A percentile compares a stretch with the other conserved stretches of the same genome.
Evolutionary conservation across 805 yeast genomes (phyloP).

Genomic region (Candida nanaspora): DNA sequence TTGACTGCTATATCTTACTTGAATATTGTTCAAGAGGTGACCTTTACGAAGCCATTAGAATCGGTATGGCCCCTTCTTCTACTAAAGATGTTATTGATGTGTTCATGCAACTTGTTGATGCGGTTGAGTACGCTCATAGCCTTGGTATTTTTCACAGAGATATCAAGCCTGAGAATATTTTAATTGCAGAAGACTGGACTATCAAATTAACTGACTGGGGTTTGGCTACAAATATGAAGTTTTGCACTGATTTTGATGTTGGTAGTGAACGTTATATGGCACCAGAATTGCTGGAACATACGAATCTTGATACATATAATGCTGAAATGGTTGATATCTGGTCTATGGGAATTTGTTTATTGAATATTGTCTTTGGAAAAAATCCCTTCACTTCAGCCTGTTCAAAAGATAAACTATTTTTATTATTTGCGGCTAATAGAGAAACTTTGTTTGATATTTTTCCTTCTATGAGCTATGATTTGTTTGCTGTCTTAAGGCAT

Average conservation of each 20-base stretch:
- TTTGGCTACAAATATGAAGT: slow-evolving; percentile 42
- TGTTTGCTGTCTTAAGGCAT: slow-evolving; percentile 75
- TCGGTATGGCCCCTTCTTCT: slow-evolving; percentile 52
- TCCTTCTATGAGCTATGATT: slow-evolving; percentile 79
- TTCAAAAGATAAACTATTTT: slow-evolving; percentile 67
- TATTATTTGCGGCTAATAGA: slow-evolving; percentile 79
- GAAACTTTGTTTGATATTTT: slow-evolving; percentile 90
- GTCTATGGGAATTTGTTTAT: slow-evolving; percentile 79
- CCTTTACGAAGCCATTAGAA: slow-evolving; percentile 69
- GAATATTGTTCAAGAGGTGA: slow-evolving; percentile 89
- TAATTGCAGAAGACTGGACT: slow-evolving; percentile 48
- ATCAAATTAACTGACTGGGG: slow-evolving; percentile 56
- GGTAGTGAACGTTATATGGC: slow-evolving; percentile 95
- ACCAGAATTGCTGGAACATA: slow-evolving; percentile 73
- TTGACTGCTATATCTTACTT: slow-evolving; percentile 48
- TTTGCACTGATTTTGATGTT: slow-evolving; percentile 70
- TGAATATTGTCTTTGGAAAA: slow-evolving; percentile 81
- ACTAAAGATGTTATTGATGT: slow-evolving; percentile 51
- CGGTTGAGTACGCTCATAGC: slow-evolving; percentile 44
- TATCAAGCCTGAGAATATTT: slow-evolving; percentile 50
- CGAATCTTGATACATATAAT: slow-evolving; percentile 51
- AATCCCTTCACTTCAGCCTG: slow-evolving; percentile 82
- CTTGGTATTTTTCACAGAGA: slow-evolving; percentile 47
- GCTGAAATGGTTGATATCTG: slow-evolving; percentile 82
- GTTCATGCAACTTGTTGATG: slow-evolving; percentile 41